Conservation (phyloP, 2,329 filamentous ascomycete genomes). For the Emmonsiellopsis sp. region DNA sequence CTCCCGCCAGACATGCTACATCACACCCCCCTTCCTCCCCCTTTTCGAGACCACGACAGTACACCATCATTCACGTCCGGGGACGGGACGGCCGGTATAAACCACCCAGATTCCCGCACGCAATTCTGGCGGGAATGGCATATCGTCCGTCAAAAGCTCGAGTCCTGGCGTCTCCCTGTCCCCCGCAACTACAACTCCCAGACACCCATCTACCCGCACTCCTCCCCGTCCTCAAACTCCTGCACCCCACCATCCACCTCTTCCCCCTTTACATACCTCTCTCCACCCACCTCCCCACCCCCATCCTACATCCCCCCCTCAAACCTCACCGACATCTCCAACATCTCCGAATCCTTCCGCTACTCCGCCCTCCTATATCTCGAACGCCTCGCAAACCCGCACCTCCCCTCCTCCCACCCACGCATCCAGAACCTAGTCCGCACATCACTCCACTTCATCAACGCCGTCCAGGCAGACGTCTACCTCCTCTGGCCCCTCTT, state of each 20-base stretch:
- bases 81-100: neutral
- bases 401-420: slow-evolving; percentile 60
- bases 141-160: slow-evolving; percentile 63
- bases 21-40: slow-evolving; percentile 24
- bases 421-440: slow-evolving; percentile 77
- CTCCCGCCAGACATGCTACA: slow-evolving; percentile 27
- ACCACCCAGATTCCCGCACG: slow-evolving; percentile 46
- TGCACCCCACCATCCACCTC: slow-evolving; percentile 6
- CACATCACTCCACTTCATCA: slow-evolving; percentile 74
- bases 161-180: slow-evolving; percentile 64
- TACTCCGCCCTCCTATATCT: slow-evolving; percentile 84
- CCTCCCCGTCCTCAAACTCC: slow-evolving; percentile 6
- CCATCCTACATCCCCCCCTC: slow-evolving; percentile 37
- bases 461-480: slow-evolving; percentile 70
- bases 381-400: slow-evolving; percentile 72
- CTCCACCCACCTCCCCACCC: slow-evolving; percentile 18
- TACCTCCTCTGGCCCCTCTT: slow-evolving; percentile 92
- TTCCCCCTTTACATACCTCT: slow-evolving; percentile 18
- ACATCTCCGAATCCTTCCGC: slow-evolving; percentile 83
- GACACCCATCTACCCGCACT: neutral
- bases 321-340: slow-evolving; percentile 64
- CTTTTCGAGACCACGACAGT: slow-evolving; percentile 26
- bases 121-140: slow-evolving; percentile 69
- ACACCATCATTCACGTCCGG: neutral
- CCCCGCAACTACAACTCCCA: neutral